Evolutionary conservation across 805 yeast species (phyloP), one percentile per base, ranked within the genome.

Genomic region (Maudiozyma bulderi): DNA sequence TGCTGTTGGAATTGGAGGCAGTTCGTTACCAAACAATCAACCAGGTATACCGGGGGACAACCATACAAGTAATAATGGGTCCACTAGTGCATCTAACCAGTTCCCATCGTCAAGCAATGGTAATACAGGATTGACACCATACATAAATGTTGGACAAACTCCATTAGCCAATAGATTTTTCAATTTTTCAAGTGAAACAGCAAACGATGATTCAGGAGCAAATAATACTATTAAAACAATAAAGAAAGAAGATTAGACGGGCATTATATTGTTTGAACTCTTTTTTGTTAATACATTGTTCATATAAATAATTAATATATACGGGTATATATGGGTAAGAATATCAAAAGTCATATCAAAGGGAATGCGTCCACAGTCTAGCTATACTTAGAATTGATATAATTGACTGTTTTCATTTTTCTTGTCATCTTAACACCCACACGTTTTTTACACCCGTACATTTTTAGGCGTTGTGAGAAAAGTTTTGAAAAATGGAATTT

Each of bases 61-160:
- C 14, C 30, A n/a, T 5, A n/a, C 37, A 14, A 41, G 4, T 3
- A 40, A 40, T 31, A 30, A 15, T 26, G 38, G 31, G 8, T 11
- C 11, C 4, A 40, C 30, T 9, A 39, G 20, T 11, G 49, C 15
- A 1, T 43, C 46, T 28, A 50, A 40, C 33, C 42, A 45, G 5
- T 42, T 42, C 37, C 29, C 35, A 8, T 5, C 28, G 9, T 14
- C 47, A 30, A 44, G 51, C 41, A 57, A 55, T 40, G 61, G 64
- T 5, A 54, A 58, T 33, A 56, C 66, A 6, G 66, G 68, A 2
- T 44, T 63, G 9, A 61, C 67, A 6, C 67, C 68, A 9, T 64
- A 59, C 46, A 61, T 60, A 29, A 58, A 57, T 44, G 55, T 53
- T 6, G 59, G 60, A 28, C 61, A 60, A 40, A 60, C 66, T 9